Percentiles rank a stretch among this genome's conserved stretches.
Conservation (phyloP, 208 protist genomes). For the Wallacemonas sp. region DNA sequence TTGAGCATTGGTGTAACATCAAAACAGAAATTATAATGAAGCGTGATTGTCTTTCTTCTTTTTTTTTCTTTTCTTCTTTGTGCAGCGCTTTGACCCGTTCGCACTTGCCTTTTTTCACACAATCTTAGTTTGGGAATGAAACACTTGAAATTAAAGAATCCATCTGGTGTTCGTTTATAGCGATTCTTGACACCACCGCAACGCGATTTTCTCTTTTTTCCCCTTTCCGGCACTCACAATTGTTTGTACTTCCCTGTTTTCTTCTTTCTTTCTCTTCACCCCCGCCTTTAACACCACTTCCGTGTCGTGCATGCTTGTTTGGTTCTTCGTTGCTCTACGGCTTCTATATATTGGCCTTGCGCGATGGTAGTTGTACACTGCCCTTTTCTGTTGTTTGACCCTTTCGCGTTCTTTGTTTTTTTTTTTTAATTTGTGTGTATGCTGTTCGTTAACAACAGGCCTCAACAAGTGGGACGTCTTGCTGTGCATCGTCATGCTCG, state of each 20-base stretch:
- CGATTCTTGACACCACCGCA: no score
- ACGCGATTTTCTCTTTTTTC: no score
- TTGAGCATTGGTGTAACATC: no score
- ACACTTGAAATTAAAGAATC: neutral
- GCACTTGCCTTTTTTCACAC: neutral
- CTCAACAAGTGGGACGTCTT: no score
- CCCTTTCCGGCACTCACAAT: no score
- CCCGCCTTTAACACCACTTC: neutral
- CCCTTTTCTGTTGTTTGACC: conserved; percentile 6
- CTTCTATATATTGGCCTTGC: neutral
- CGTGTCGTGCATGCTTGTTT: neutral
- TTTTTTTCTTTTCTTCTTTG: neutral
- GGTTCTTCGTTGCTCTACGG: neutral
- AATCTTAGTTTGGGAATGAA: neutral
- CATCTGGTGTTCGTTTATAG: neutral
- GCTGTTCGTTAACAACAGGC: neutral
- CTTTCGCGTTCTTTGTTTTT: conserved; percentile 3
- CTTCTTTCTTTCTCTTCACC: neutral
- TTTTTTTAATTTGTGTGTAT: conserved; percentile 8
- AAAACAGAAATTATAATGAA: no score
- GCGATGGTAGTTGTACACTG: neutral
- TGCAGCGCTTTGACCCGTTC: neutral
- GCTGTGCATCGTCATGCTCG: no score
- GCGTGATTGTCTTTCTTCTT: neutral
- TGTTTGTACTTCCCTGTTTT: neutral